Conservation (phyloP, 306 rosid genomes). For the Cucumis hystrix region DNA sequence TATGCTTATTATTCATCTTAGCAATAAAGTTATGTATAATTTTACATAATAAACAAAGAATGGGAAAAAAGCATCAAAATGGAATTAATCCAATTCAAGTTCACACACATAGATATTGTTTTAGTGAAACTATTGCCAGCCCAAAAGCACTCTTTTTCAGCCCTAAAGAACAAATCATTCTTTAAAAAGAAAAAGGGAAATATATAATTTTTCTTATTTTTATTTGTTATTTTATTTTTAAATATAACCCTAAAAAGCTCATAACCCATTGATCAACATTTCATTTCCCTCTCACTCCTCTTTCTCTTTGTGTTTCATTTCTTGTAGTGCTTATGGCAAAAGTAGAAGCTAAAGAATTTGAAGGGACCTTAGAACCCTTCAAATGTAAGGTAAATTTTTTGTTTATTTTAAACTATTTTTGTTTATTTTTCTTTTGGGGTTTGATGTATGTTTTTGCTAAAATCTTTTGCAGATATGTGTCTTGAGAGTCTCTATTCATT, state of each 20-base stretch:
- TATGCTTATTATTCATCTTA: not conserved
- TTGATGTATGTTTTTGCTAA: not conserved
- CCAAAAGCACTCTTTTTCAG: not conserved
- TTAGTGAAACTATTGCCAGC: constrained; percentile 2
- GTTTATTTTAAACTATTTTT: not conserved
- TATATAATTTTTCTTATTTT: not conserved
- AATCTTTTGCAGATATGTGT: constrained; percentile 2
- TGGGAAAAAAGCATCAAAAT: not conserved
- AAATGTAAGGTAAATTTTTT: constrained; percentile 47
- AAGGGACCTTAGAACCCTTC: constrained; percentile 30
- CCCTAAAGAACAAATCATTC: not conserved
- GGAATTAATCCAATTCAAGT: not conserved
- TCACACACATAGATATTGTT: not conserved
- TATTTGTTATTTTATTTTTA: no score
- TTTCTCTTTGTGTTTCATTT: not conserved
- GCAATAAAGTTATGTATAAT: not conserved
- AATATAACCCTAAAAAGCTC: not conserved
- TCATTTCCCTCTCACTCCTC: constrained; percentile 2
- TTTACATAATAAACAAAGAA: not conserved
- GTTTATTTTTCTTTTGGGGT: not conserved
- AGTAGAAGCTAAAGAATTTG: constrained; percentile 24
- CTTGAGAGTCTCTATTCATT: constrained; percentile 60
- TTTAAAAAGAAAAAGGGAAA: not conserved
- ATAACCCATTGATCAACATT: constrained; percentile 13
- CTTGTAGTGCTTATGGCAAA: constrained; percentile 33